A percentile compares a stretch with the other conserved stretches of the same genome.
phyloP scores from a whole-genome alignment of 2,329 filamentous ascomycete genomes.

The Biscogniauxia marginata region DNA sequence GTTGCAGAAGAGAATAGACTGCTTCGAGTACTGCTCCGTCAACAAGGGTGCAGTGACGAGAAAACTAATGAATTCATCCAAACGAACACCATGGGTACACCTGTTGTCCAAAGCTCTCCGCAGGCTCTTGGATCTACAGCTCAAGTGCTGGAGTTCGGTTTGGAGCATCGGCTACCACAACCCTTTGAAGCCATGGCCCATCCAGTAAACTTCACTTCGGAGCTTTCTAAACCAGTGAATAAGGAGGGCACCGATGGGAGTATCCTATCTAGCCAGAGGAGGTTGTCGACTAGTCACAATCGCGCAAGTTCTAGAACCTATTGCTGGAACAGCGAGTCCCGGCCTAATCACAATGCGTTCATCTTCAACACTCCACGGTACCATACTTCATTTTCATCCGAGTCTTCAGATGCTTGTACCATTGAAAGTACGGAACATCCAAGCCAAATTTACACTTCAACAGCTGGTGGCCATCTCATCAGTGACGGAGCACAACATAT shows the following conservation, averaged over 20 bases:
- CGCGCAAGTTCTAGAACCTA: not conserved
- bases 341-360: not conserved
- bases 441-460: not conserved
- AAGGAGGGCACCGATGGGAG: not conserved
- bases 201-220: not conserved
- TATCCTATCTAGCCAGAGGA: not conserved
- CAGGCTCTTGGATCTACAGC: constrained; percentile 6
- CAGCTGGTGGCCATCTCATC: not conserved
- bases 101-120: not conserved
- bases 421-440: not conserved
- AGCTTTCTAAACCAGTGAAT: not conserved
- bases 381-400: not conserved
- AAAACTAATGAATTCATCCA: constrained; percentile 16
- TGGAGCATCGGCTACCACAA: constrained; percentile 1
- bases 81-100: not conserved
- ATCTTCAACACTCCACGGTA: not conserved
- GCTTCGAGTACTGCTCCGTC: constrained; percentile 57
- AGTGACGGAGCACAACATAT: not conserved
- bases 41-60: constrained; percentile 55
- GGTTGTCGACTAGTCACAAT: not conserved
- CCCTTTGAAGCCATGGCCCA: not conserved
- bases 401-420: not conserved
- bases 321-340: not conserved
- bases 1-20: constrained; percentile 69
- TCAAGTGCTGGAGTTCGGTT: constrained; percentile 10